phyloP scores from a whole-genome alignment of 2,329 filamentous ascomycete genomes.

The Cladorrhinum sp. region DNA sequence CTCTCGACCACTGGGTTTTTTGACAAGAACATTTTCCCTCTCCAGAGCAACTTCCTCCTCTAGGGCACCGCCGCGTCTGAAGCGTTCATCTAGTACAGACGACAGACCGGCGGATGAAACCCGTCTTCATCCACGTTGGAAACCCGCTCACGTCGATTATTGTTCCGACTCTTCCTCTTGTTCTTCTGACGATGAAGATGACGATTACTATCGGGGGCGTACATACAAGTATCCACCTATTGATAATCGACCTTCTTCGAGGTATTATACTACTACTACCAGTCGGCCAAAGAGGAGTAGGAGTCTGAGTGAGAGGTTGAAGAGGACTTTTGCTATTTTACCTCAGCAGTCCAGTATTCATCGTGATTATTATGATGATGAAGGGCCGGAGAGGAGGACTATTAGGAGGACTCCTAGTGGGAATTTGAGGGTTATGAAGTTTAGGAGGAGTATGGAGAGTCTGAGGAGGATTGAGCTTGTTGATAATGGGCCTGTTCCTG shows the following conservation, averaged over 20 bases:
- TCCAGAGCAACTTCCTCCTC: constrained; percentile 27
- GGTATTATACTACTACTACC: constrained; percentile 29
- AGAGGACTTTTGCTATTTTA: constrained; percentile 59
- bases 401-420: constrained; percentile 59
- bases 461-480: constrained; percentile 29
- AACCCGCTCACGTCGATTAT: constrained; percentile 47
- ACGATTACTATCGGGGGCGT: constrained; percentile 38
- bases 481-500: not conserved
- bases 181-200: constrained; percentile 25
- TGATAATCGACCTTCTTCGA: constrained; percentile 44
- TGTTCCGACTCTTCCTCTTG: constrained; percentile 25
- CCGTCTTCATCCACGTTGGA: constrained; percentile 61
- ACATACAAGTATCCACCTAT: constrained; percentile 48
- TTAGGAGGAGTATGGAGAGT: constrained; percentile 48
- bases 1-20: constrained; percentile 41
- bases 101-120: constrained; percentile 50
- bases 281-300: constrained; percentile 32
- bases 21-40: constrained; percentile 54
- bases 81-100: constrained; percentile 42
- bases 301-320: constrained; percentile 53
- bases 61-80: constrained; percentile 28
- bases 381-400: constrained; percentile 46
- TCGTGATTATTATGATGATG: constrained; percentile 38
- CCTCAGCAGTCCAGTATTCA: constrained; percentile 40
- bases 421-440: constrained; percentile 57